Evolutionary conservation across 2,329 filamentous ascomycete species (phyloP), one percentile per base, ranked within the genome.

Genomic region (Karstenula rhodostoma): DNA sequence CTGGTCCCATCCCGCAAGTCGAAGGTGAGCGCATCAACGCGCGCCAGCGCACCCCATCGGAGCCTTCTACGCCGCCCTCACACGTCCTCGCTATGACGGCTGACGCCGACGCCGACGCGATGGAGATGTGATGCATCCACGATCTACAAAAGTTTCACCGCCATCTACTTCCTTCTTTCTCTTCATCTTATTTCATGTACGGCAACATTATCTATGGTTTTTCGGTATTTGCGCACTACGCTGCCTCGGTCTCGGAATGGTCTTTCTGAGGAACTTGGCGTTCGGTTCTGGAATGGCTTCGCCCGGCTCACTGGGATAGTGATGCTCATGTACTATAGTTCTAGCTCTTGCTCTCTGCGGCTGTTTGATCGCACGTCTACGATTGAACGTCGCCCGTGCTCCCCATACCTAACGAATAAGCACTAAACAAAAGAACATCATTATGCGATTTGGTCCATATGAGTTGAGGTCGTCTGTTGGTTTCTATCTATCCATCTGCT

Each of bases 21-120:
- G 74, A 77, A 62, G 75, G 76, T 43, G 74, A 77, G 44, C 75
- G 75, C 62, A 76, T 78, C 67, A 76, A 72, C 54, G 74, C 75
- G 29, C 75, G 74, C 57, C 70, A 73, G 44, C 70, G 74, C 27
- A 77, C 76, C 29, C 76, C 75, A 29, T 70, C 71, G n/a, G 67
- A 70, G 43, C 62, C 73, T 35, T 57, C 67, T 19, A 69, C 70
- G 12, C 64, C 70, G 49, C 66, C 73, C 25, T 59, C 65, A 27
- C 70, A 70, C 35, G 63, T 63, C 40, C 58, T 60, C 19, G 60
- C 64, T 43, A 68, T 70, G 54, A 33, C 68, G 23, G 65, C 62
- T 12, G 72, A 75, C 43, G 64, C 56, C 49, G 76, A 75, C 43
- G 64, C 56, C 49, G 76, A 77, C 53, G 71, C 63, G 27, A 78